Evolutionary conservation across 352 stramenopile species (phyloP).

Genomic region (Phytophthora citrophthora): DNA sequence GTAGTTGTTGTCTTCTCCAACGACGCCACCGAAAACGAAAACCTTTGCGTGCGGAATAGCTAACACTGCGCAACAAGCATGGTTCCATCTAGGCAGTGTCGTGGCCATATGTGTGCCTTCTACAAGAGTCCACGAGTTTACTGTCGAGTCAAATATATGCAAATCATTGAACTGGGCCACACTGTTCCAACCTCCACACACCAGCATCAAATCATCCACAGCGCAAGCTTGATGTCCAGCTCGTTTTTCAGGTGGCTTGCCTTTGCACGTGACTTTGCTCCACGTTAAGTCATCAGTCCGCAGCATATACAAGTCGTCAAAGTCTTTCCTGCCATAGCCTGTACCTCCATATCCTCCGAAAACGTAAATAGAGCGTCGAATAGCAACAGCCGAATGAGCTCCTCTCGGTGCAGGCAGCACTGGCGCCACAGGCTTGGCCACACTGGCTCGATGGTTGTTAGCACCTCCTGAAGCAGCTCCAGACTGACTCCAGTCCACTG

Average conservation of each 20-base stretch:
- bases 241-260: conserved; percentile 89
- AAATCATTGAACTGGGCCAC: conserved; percentile 96
- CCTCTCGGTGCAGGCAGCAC: conserved; percentile 83
- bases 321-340: conserved; percentile 92
- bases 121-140: conserved; percentile 85
- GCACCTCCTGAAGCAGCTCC: background rate
- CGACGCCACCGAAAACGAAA: conserved; percentile 97
- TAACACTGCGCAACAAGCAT: conserved; percentile 91
- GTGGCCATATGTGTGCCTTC: conserved; percentile 78
- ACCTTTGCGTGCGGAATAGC: conserved; percentile 96
- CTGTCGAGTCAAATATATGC: conserved; percentile 91
- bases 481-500: conserved; percentile 90
- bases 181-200: conserved; percentile 96
- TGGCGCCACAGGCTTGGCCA: conserved; percentile 30
- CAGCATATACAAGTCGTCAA: conserved; percentile 93
- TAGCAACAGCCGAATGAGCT: conserved; percentile 89
- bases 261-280: conserved; percentile 85
- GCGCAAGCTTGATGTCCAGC: conserved; percentile 93
- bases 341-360: conserved; percentile 96
- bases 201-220: conserved; percentile 91
- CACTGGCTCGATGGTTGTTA: conserved; percentile 38
- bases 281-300: conserved; percentile 90
- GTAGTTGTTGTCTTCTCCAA: conserved; percentile 90
- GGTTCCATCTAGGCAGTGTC: conserved; percentile 94
- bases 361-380: conserved; percentile 88